Percentiles rank a stretch among this genome's conserved stretches.
Evolutionary conservation across 306 rosid species (phyloP).

Genomic region (Gillenia trifoliata): DNA sequence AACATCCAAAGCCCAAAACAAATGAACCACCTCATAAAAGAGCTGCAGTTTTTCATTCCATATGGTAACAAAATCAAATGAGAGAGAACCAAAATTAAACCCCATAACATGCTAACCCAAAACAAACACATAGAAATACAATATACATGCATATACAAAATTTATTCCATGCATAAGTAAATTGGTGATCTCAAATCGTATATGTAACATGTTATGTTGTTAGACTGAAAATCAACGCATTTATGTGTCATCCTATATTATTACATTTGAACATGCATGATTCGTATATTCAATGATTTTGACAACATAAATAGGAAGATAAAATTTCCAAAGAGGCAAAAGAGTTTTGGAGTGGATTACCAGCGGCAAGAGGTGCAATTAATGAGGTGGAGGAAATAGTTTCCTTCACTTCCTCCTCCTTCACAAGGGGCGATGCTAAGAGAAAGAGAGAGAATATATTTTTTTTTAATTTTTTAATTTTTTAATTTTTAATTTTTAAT

Average conservation of each 20-base stretch:
- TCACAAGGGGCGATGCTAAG: conserved; percentile 5
- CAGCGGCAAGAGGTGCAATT: not conserved
- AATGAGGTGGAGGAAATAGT: not conserved
- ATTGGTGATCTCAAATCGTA: not conserved
- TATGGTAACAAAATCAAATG: no score
- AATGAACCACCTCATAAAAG: not conserved
- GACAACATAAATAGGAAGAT: not conserved
- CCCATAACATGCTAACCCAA: not conserved
- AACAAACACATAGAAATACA: not conserved
- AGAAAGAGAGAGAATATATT: not conserved
- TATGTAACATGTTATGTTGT: not conserved
- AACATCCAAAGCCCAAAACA: not conserved
- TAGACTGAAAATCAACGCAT: not conserved
- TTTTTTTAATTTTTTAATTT: no score
- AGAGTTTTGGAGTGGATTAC: not conserved
- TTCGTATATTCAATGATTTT: not conserved
- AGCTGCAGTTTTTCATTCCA: not conserved
- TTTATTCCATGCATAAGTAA: not conserved
- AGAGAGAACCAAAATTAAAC: no score
- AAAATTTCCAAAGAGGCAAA: not conserved
- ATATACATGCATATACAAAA: not conserved
- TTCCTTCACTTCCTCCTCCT: conserved; percentile 1
- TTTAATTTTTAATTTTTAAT: no score
- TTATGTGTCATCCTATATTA: no score
- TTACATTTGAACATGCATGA: not conserved